Base-by-base conservation (phyloP, 371 early-diverging fungal genomes). In the Apophysomyces trapeziformis region DNA sequence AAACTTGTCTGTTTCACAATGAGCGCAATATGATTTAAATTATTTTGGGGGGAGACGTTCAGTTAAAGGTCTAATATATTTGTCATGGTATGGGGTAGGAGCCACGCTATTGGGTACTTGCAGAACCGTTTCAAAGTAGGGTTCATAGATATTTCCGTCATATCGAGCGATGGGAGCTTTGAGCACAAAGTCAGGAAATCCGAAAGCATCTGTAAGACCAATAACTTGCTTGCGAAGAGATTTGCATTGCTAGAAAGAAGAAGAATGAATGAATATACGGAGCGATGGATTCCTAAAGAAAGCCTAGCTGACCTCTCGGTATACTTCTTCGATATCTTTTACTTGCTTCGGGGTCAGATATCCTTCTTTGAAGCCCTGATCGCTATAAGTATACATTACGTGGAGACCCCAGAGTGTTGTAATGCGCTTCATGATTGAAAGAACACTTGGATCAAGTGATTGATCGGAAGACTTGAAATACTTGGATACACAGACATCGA, bases 111-210 rank as follows among this genome's bases (percentile, higher is more conserved):
- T 68, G 18, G 75, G 75, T n/a, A 67, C 71, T 18, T 64, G 54
- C 4, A 70, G 59, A 16, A 74, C 50, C 0, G 75, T 74, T 8
- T 74, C 69, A 58, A 74, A 66, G 46, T 74, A 74, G 21, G 21
- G 66, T 68, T 73, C 21, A 70, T 90, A 90, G 32, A 87, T 88
- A 64, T 87, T 73, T 16, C 90, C 90, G 64, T 89, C 87, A 32
- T 83, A 81, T 39, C 79, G 79, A 35, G 85, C 90, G 68, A 90
- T 87, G 5, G 89, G 89, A 12, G 87, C 87, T 75, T 88, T 89
- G 58, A 89, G 61, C 21, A 90, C 70, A 70, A 86, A 90, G 67
- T 90, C 90, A 14, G 90, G 89, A 50, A 83, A 77, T 2, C 78
- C 85, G 66, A 84, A 88, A 1, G 83, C 85, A 68, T 90, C 90